These are phyloP conservation scores for Smallanthus sonchifolius DNA, from an alignment of 129 eudicot genomes.

Conservation along the genomic window DNA sequence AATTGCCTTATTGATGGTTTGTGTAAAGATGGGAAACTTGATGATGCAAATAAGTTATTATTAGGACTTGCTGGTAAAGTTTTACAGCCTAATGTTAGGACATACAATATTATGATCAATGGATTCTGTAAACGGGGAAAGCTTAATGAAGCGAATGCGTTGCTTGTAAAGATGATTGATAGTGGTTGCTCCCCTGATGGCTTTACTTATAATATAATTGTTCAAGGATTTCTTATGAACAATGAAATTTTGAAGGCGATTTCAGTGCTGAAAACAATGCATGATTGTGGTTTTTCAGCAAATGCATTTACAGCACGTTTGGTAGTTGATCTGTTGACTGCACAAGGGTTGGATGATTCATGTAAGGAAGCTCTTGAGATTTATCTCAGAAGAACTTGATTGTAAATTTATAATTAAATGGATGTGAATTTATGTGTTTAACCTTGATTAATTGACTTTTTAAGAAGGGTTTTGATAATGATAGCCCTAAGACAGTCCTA, in stretches of 20 bases:
- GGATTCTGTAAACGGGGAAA: conserved; percentile 1
- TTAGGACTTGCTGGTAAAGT: conserved; percentile 1
- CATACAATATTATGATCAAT: conserved; percentile 9
- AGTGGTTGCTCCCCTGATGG: conserved; percentile 16
- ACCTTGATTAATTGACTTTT: too few relatives aligned
- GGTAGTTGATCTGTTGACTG: background rate
- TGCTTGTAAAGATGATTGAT: conserved; percentile 2
- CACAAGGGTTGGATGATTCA: background rate
- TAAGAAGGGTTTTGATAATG: too few relatives aligned
- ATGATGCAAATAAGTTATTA: conserved; percentile 3
- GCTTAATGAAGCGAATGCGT: conserved; percentile 1
- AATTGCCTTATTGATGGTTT: conserved; percentile 14
- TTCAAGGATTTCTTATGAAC: conserved; percentile 2
- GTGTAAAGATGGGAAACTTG: conserved; percentile 16
- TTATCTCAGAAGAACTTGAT: background rate
- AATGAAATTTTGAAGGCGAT: conserved; percentile 7
- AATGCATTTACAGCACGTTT: background rate
- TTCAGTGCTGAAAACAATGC: background rate
- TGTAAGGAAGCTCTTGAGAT: conserved; percentile 13
- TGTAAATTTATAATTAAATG: background rate
- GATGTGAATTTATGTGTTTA: too few relatives aligned
- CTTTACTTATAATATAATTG: conserved; percentile 3
- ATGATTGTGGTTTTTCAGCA: conserved; percentile 5
- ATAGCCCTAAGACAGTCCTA: too few relatives aligned
- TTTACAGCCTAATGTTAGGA: conserved; percentile 3